Base-by-base conservation (phyloP, 1,284 basidiomycete genomes). In the Ceratobasidium sp. region DNA sequence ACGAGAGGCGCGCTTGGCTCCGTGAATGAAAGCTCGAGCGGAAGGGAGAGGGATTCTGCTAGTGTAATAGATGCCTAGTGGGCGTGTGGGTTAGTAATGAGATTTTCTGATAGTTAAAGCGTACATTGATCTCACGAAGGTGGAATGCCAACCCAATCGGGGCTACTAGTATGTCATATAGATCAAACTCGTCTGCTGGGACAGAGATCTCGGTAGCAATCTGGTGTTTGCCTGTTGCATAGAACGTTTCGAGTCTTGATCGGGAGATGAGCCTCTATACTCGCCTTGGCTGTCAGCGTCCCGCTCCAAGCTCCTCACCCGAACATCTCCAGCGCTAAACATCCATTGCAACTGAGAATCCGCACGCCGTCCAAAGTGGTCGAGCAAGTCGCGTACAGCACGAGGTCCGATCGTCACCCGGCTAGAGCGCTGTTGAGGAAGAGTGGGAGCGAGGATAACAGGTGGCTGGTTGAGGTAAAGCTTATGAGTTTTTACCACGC, bases 291-390 rank as follows among this genome's bases (percentile, higher is more conserved):
- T 80, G 72, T 92, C 89, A 50, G 88, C 80, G 0, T 88, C 86
- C 1, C 86, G 86, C 76, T 92, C 90, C 9, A 88, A 81, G 76
- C 87, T 92, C 76, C 86, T 88, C 16, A 93, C 83, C 36, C 84
- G 82, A 1, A 93, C 88, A 57, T 92, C 89, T 0, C 82, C 80
- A 46, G 88, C 85, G 23, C 83, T 84, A 77, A 93, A 93, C 34
- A 81, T 86, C 92, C 92, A 93, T 2, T 91, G 84, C 10, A 93
- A 84, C 77, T 92, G 89, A 23, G 91, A 89, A 76, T 93, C 92
- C 23, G 83, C 71, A 5, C 61, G 62, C 39, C 71, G 52, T 0
- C 90, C 87, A 74, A 93, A 93, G 77, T 92, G 91, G 53, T 93
- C 92, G n/a, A 92, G 85, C 78, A 93, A 87, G 76, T 92, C 90